Evolutionary conservation across 352 stramenopile genomes (phyloP), one percentile per base, ranked within the genome.

Genomic region (Thalassiosira mediterranea): DNA sequence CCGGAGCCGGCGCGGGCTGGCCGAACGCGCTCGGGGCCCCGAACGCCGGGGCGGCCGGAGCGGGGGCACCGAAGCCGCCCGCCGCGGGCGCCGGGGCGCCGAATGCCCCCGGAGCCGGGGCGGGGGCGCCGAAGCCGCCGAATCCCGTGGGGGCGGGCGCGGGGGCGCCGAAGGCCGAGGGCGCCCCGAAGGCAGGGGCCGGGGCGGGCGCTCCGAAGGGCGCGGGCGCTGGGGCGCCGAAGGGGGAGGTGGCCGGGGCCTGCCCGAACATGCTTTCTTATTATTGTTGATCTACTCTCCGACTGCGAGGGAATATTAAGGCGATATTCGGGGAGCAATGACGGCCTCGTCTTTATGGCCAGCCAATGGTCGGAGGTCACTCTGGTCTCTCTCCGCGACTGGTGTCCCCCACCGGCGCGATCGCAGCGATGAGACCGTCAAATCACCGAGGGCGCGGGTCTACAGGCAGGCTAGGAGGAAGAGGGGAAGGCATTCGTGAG

Each of bases 171-270:
- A 89, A 89, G 28, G 76, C 57, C 3, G 62, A 63, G 17, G 71
- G 54, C 3, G 79, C 44, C 26, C 60, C 60, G 40, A 72, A 78
- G 23, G 57, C 52, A n/a, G 80, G 52, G 3, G 81, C 51, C 19
- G 81, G 52, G 8, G 79, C 57, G n/a, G 67, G 47, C 54, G 72
- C 70, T 21, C 69, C 70, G 62, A 79, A 87, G 7, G 78, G 75
- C 3, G 74, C 67, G 21, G 79, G 73, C 49, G 76, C 68, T 31
- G 72, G 72, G 26, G 71, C 62, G 11, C 72, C 78, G 32, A 86
- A 82, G 34, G 78, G 69, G 21, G 76, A 73, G 32, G 72, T 63
- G n/a, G 75, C 21, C 3, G 78, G 62, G 32, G 78, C 62, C 32
- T 66, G 52, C 59, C 75, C 75, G 29, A 84, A 84, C 74, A 83